Evolutionary conservation across 2,329 filamentous ascomycete genomes (phyloP).

Genomic region (Hypoxylon sp.): DNA sequence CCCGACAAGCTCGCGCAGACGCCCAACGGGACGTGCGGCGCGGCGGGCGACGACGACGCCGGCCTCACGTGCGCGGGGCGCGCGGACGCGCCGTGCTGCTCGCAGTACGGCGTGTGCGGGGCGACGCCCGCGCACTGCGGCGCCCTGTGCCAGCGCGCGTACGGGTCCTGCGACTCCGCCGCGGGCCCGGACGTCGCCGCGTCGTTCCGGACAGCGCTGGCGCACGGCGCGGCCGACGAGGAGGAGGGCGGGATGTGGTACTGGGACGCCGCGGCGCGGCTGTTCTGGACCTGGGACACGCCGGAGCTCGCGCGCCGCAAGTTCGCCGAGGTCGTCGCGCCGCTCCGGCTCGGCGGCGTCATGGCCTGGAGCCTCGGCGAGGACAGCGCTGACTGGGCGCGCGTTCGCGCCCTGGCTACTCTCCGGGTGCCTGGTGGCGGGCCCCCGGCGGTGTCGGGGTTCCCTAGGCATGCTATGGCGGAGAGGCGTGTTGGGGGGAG

Average conservation of each 20-base stretch:
- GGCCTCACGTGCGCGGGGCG: conserved; percentile 43
- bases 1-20: conserved; percentile 40
- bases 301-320: conserved; percentile 65
- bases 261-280: conserved; percentile 63
- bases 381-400: conserved; percentile 58
- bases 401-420: conserved; percentile 48
- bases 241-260: conserved; percentile 70
- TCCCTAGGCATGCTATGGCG: background rate
- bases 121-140: conserved; percentile 40
- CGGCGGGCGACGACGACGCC: conserved; percentile 30
- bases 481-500: background rate
- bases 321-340: conserved; percentile 63
- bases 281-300: conserved; percentile 80
- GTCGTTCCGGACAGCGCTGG: conserved; percentile 50
- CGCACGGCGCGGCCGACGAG: conserved; percentile 62
- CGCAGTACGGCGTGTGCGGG: conserved; percentile 42
- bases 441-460: conserved; percentile 2
- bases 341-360: conserved; percentile 68
- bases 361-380: conserved; percentile 81
- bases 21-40: conserved; percentile 47
- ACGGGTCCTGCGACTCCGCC: conserved; percentile 26
- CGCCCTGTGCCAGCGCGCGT: conserved; percentile 24
- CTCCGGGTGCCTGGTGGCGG: conserved; percentile 47
- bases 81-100: conserved; percentile 15
- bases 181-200: conserved; percentile 7